Evolutionary conservation across 176 grass and related monocot species (phyloP).

Genomic region (Stipa capillata): DNA sequence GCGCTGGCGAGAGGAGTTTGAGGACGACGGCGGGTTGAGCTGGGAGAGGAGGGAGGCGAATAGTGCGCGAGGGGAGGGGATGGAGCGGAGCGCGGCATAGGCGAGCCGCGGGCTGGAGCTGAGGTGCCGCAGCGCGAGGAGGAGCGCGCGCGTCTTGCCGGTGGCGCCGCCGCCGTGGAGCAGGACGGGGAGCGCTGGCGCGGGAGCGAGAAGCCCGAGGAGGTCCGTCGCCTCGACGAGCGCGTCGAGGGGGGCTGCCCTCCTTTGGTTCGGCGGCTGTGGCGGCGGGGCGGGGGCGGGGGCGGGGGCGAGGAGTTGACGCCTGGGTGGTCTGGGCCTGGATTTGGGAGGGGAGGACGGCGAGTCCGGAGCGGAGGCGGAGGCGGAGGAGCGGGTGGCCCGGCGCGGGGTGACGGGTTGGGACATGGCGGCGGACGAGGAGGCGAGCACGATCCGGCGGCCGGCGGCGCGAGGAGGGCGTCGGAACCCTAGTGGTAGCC

Average conservation of each 20-base stretch:
- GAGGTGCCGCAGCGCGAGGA: constrained; percentile 53
- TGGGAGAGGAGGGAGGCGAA: constrained; percentile 66
- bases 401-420: constrained; percentile 39
- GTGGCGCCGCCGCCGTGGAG: constrained; percentile 61
- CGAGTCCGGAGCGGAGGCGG: not conserved
- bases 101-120: constrained; percentile 38
- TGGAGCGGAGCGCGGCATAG: constrained; percentile 61
- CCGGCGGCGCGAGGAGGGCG: not conserved
- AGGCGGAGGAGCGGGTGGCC: constrained; percentile 27
- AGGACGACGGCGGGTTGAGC: constrained; percentile 30
- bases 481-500: constrained; percentile 26
- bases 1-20: constrained; percentile 32
- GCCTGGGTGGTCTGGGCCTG: constrained; percentile 10
- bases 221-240: constrained; percentile 38
- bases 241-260: not conserved
- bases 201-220: constrained; percentile 56
- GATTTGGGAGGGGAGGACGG: constrained; percentile 23
- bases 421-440: constrained; percentile 15
- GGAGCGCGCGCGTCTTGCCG: constrained; percentile 66
- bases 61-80: constrained; percentile 33
- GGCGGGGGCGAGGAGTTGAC: not conserved
- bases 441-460: not conserved
- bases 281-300: too few species aligned
- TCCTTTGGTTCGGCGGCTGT: not conserved
- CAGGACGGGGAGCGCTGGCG: constrained; percentile 47